Evolutionary conservation across 306 rosid genomes (phyloP).

Genomic region (Mucuna pruriens): DNA sequence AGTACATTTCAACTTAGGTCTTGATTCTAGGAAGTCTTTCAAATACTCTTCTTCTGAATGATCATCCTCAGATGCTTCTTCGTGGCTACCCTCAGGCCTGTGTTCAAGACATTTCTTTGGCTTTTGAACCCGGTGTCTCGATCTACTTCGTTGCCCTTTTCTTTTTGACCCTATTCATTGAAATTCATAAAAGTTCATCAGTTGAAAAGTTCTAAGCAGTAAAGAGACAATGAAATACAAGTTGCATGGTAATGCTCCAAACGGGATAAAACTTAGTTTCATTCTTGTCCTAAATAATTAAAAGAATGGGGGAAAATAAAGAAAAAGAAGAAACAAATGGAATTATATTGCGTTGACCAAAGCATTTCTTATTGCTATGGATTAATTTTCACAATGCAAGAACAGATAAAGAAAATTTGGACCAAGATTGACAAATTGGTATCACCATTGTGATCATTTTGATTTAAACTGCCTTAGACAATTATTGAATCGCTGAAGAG

Average conservation of each 20-base stretch:
- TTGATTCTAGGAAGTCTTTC: conserved; percentile 44
- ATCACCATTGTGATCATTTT: background rate
- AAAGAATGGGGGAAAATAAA: background rate
- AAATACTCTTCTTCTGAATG: conserved; percentile 38
- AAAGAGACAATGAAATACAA: conserved; percentile 13
- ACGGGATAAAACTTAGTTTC: background rate
- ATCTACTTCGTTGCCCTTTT: conserved; percentile 35
- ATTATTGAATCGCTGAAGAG: background rate
- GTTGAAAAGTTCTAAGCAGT: background rate
- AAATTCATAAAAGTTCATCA: conserved; percentile 31
- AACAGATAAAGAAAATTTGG: background rate
- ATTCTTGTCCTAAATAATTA: background rate
- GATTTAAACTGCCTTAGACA: background rate
- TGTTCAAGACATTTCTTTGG: conserved; percentile 29
- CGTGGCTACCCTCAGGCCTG: conserved; percentile 9
- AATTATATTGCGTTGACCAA: conserved; percentile 1
- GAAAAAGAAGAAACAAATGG: background rate
- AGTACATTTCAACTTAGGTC: conserved; percentile 26
- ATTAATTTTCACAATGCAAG: background rate
- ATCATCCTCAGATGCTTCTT: conserved; percentile 31
- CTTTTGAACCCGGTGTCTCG: conserved; percentile 19
- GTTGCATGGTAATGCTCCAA: background rate
- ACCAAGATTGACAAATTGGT: background rate
- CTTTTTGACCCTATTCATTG: conserved; percentile 45
- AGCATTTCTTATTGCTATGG: background rate